Percentiles rank a stretch among this genome's conserved stretches.
Evolutionary conservation across 2,329 filamentous ascomycete genomes (phyloP).

Genomic region (Aureobasidium melanogenum): DNA sequence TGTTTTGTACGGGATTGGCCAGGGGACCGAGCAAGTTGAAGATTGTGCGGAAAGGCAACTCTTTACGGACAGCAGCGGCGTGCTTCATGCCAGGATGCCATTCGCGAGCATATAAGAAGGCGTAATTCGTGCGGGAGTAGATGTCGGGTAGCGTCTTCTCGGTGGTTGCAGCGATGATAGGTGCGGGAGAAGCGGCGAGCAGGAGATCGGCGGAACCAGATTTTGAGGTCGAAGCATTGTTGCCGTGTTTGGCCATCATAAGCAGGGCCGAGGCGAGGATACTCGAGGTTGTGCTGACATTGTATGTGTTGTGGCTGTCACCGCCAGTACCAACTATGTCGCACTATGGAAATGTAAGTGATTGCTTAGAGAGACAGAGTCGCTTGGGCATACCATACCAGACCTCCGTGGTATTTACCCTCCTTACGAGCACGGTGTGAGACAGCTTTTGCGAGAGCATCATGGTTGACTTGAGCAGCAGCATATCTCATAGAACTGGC

Average conservation of each 20-base stretch:
- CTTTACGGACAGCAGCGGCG: conserved; percentile 74
- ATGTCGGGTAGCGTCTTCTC: conserved; percentile 62
- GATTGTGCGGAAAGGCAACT: conserved; percentile 89
- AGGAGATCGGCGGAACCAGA: conserved; percentile 93
- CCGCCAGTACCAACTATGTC: conserved; percentile 97
- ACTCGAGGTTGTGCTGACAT: conserved; percentile 90
- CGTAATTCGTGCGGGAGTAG: conserved; percentile 78
- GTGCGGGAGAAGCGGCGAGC: conserved; percentile 59
- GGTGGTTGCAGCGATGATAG: conserved; percentile 64
- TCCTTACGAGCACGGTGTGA: conserved; percentile 52
- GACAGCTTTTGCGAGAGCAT: conserved; percentile 53
- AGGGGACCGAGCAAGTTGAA: conserved; percentile 95
- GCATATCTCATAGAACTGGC: conserved; percentile 76
- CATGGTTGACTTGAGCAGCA: conserved; percentile 61
- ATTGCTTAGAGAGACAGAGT: too few relatives aligned
- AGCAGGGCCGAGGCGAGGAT: conserved; percentile 83
- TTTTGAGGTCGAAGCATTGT: conserved; percentile 88
- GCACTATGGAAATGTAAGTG: conserved; percentile 39
- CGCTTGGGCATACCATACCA: conserved; percentile 49
- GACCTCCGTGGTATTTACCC: conserved; percentile 69
- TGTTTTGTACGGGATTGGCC: conserved; percentile 77
- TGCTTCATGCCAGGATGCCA: conserved; percentile 95
- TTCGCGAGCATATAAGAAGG: conserved; percentile 89
- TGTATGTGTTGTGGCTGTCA: conserved; percentile 96
- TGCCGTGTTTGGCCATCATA: conserved; percentile 88